These are phyloP conservation scores for Albatrellus sp. DNA, from an alignment of 1,284 basidiomycete genomes.

Conservation along the genomic window DNA sequence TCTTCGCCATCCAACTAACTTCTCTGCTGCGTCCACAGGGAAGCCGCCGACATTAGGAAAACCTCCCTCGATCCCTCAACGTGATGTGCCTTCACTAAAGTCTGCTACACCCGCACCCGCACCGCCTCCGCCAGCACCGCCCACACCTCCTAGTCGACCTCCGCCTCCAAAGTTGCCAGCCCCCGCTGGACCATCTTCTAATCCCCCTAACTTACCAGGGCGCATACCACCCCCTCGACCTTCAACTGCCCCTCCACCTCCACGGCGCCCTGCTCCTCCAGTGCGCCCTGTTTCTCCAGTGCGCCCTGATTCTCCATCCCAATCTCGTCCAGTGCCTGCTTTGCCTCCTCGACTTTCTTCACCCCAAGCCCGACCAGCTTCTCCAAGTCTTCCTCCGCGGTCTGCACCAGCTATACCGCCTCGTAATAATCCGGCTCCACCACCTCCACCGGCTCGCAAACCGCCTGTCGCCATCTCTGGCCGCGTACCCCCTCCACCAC, in stretches of 20 bases:
- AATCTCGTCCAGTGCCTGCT: constrained; percentile 18
- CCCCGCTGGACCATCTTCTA: constrained; percentile 21
- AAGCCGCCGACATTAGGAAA: constrained; percentile 51
- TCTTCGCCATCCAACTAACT: constrained; percentile 2
- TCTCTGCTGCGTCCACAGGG: constrained; percentile 21
- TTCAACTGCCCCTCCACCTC: constrained; percentile 18
- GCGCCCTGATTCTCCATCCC: constrained; percentile 15
- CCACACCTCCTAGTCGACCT: constrained; percentile 12
- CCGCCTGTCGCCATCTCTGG: constrained; percentile 15
- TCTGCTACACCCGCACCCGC: constrained; percentile 12
- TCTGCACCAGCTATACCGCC: constrained; percentile 16
- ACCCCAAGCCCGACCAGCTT: constrained; percentile 4
- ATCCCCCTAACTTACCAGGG: constrained; percentile 13
- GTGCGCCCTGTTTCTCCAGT: too few species aligned
- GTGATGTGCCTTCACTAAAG: constrained; percentile 23
- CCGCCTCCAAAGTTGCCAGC: constrained; percentile 19
- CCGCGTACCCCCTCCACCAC: constrained; percentile 12
- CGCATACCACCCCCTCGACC: constrained; percentile 10
- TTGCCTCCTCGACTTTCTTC: constrained; percentile 14
- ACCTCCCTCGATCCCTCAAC: constrained; percentile 55
- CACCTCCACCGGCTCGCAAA: constrained; percentile 23
- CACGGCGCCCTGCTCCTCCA: constrained; percentile 18
- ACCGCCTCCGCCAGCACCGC: constrained; percentile 16
- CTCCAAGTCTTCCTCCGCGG: constrained; percentile 15
- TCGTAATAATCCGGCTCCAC: constrained; percentile 16